Percentiles rank a stretch among this genome's conserved stretches.
These are phyloP conservation scores for Hypocreales sp. DNA, from an alignment of 2,329 filamentous ascomycete genomes.

Conservation along the genomic window DNA sequence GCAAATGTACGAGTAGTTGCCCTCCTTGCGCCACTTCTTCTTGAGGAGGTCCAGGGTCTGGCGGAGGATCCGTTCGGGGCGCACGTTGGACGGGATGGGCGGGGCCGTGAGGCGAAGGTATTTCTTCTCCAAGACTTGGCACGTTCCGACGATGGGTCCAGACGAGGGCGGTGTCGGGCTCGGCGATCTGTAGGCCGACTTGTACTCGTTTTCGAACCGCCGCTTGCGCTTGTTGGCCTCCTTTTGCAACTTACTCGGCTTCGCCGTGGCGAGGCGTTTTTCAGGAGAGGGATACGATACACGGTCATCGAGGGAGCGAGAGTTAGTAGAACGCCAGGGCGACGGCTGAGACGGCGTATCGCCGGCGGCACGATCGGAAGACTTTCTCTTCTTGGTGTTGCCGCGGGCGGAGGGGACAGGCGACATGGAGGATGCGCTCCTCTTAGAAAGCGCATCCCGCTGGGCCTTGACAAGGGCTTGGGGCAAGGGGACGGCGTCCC, in stretches of 20 bases:
- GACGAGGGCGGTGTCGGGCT: constrained; percentile 39
- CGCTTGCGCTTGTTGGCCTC: constrained; percentile 81
- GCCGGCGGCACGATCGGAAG: constrained; percentile 43
- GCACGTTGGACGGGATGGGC: constrained; percentile 77
- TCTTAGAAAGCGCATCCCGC: constrained; percentile 34
- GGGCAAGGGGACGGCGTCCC: constrained; percentile 69
- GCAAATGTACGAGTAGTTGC: constrained; percentile 95
- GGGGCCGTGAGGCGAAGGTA: constrained; percentile 89
- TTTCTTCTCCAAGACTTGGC: constrained; percentile 73
- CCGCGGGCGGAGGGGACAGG: constrained; percentile 12
- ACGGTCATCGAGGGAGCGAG: constrained; percentile 53
- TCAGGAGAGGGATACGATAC: constrained; percentile 42
- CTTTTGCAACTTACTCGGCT: constrained; percentile 78
- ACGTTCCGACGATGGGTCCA: constrained; percentile 74
- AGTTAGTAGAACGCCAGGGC: constrained; percentile 64
- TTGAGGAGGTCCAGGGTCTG: constrained; percentile 80
- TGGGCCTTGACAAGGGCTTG: constrained; percentile 69
- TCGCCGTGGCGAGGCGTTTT: constrained; percentile 26
- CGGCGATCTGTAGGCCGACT: constrained; percentile 37
- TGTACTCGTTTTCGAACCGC: constrained; percentile 61
- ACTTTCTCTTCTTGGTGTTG: constrained; percentile 68
- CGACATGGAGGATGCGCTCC: constrained; percentile 11
- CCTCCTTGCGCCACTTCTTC: constrained; percentile 85
- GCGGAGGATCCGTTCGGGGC: constrained; percentile 64
- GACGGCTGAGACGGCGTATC: constrained; percentile 42